phyloP scores from a whole-genome alignment of 2,329 filamentous ascomycete species.

The Arthrobotrys sphaeroides region DNA sequence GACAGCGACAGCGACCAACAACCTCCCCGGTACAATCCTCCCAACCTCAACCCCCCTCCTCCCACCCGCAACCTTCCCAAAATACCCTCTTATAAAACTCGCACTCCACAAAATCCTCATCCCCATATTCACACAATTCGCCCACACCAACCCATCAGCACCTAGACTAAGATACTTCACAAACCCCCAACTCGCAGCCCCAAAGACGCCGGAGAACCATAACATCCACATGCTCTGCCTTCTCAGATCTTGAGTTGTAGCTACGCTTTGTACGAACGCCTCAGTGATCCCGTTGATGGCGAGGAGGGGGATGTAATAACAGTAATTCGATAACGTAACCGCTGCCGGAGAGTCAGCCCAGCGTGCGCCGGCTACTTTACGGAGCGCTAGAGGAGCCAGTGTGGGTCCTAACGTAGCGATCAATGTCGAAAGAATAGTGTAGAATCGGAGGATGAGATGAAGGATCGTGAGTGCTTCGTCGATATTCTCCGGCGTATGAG shows the following conservation, averaged over 20 bases:
- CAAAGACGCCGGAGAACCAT: conserved; percentile 80
- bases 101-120: conserved; percentile 84
- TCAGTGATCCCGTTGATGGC: conserved; percentile 92
- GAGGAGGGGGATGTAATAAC: conserved; percentile 90
- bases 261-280: conserved; percentile 89
- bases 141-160: conserved; percentile 81
- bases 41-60: conserved; percentile 6
- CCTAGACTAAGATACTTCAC: conserved; percentile 75
- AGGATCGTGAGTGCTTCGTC: conserved; percentile 67
- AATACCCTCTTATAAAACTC: conserved; percentile 75
- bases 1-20: conserved; percentile 52
- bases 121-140: conserved; percentile 89
- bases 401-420: conserved; percentile 77
- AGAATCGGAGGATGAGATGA: conserved; percentile 73
- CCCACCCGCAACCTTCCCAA: conserved; percentile 60
- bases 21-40: conserved; percentile 49
- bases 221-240: conserved; percentile 85
- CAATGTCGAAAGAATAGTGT: conserved; percentile 76
- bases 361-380: conserved; percentile 76
- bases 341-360: conserved; percentile 81
- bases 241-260: conserved; percentile 77
- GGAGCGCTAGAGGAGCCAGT: conserved; percentile 76
- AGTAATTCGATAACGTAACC: conserved; percentile 79
- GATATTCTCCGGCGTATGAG: conserved; percentile 61
- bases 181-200: conserved; percentile 76